Evolutionary conservation across 2,329 filamentous ascomycete genomes (phyloP), one percentile per base, ranked within the genome.

Genomic region (Triangularia setosa): DNA sequence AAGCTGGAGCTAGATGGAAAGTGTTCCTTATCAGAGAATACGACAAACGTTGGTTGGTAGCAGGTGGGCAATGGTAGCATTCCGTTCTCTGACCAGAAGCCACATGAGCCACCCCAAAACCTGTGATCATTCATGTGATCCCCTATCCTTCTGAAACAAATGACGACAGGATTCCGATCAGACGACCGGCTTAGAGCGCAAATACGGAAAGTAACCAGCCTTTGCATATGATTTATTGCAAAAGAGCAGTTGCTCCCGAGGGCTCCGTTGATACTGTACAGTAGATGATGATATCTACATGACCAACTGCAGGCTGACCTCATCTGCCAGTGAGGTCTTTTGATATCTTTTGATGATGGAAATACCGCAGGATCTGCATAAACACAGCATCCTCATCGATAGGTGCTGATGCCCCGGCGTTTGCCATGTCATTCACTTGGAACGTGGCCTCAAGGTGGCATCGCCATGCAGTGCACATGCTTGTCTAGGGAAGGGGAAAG

Each of bases 221-320:
- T 23, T 55, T 25, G 53, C 25, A 11, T 28, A 28, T 23, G 23
- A 12, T 55, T 28, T 28, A 3, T 24, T 28, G 23, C 54, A 25
- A 24, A 23, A 28, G 18, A 59, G 30, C 11, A 40, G 56, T 18
- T 27, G 25, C 35, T 53, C 21, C 44, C 56, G 53, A 48, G 53
- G 40, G 12, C 24, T 56, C 57, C 52, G 57, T n/a, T 25, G 27
- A 40, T 30, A 12, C 30, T 33, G 6, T 33, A 33, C 11, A 27
- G 35, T 11, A 63, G 44, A 59, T 16, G 28, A 58, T 58, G 53
- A 60, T 59, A 48, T 21, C 48, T 27, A 24, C 24, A 60, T 52
- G 30, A 59, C 58, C 33, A 33, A 44, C 65, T 66, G 67, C 68
- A 69, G 58, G 65, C 68, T 70, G 64, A 69, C 65, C 65, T 69